These are phyloP conservation scores for Funneliformis caledonium DNA, from an alignment of 371 early-diverging fungal species.

Conservation along the genomic window DNA sequence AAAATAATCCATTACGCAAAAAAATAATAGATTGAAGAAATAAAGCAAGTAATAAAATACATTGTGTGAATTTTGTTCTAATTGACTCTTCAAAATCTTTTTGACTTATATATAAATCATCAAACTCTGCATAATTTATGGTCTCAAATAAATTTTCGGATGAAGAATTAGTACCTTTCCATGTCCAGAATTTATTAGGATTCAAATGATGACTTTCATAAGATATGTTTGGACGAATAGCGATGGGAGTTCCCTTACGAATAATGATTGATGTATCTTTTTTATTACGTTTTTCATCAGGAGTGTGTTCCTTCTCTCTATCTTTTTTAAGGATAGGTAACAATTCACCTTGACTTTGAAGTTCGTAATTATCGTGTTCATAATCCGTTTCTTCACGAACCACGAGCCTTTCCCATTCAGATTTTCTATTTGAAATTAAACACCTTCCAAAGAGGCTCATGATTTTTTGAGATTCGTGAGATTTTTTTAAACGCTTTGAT, in stretches of 20 bases:
- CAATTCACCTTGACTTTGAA: neutral
- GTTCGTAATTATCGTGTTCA: neutral
- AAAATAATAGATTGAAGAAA: neutral
- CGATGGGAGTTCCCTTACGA: neutral
- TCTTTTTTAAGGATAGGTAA: neutral
- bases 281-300: neutral
- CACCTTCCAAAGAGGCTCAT: too few species aligned
- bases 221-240: neutral
- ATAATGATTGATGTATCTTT: neutral
- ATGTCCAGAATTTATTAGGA: neutral
- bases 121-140: neutral
- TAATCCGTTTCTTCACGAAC: neutral
- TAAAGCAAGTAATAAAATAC: neutral
- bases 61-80: neutral
- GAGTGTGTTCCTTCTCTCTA: neutral
- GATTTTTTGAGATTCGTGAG: too few species aligned
- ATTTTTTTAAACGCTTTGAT: too few species aligned
- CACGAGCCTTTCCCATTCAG: neutral
- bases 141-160: neutral
- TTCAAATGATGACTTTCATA: neutral
- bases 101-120: neutral
- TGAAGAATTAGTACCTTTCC: neutral
- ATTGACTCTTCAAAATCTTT: neutral
- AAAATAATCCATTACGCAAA: neutral
- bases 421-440: too few species aligned